Percentiles rank a stretch among this genome's conserved stretches.
Conservation (phyloP, 1,284 basidiomycete species). For the Blastosporella zonata region DNA sequence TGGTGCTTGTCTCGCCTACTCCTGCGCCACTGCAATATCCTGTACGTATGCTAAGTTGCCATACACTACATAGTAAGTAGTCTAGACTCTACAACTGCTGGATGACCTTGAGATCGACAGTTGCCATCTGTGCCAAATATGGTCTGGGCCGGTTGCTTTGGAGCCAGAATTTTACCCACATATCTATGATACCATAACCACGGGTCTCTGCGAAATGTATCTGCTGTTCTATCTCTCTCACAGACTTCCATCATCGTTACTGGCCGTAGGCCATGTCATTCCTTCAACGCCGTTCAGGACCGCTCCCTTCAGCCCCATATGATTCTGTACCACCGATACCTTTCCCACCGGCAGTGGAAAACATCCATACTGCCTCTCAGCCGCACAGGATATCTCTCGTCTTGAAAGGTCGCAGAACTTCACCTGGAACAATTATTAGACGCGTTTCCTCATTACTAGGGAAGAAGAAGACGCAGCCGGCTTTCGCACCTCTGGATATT, state of each 20-base stretch:
- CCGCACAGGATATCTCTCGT: slow-evolving; percentile 4
- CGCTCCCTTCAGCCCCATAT: slow-evolving; percentile 5
- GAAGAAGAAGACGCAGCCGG: slow-evolving; percentile 13
- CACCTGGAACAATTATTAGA: slow-evolving; percentile 17
- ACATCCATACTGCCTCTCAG: slow-evolving; percentile 9
- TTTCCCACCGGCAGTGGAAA: slow-evolving; percentile 20
- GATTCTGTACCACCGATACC: slow-evolving; percentile 8
- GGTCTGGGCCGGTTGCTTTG: slow-evolving; percentile 14
- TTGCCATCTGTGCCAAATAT: slow-evolving; percentile 19
- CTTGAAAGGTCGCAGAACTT: slow-evolving; percentile 4
- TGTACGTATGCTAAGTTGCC: too few relatives aligned
- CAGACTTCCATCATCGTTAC: slow-evolving; percentile 2
- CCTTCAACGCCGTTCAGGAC: slow-evolving; percentile 15
- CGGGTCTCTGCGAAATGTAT: too few relatives aligned
- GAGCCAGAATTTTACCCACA: slow-evolving; percentile 11
- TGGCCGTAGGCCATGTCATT: slow-evolving; percentile 17
- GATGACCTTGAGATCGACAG: slow-evolving; percentile 5
- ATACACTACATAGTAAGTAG: too few relatives aligned
- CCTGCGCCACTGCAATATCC: not conserved
- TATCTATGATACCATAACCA: not conserved
- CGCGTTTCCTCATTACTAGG: slow-evolving; percentile 20
- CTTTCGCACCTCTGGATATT: slow-evolving; percentile 8
- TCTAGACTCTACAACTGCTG: too few relatives aligned
- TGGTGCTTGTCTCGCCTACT: not conserved
- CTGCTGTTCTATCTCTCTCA: slow-evolving; percentile 3